Conservation (phyloP, 208 protist species). For the Lotmaria passim region DNA sequence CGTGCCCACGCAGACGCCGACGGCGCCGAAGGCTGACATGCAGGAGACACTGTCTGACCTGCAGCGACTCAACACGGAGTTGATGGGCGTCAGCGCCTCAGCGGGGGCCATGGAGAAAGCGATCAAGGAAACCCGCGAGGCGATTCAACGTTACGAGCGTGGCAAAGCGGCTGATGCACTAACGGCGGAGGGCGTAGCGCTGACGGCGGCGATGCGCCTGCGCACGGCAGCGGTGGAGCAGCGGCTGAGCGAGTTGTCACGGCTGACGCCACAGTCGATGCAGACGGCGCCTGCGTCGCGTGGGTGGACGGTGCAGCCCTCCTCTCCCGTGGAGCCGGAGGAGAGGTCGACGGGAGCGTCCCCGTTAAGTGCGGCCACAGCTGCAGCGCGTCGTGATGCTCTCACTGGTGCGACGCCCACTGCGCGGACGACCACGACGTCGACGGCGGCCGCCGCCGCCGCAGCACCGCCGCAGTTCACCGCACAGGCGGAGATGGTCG, state of each 20-base stretch:
- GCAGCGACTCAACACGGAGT: conserved; percentile 62
- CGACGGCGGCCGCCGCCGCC: background rate
- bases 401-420: no score
- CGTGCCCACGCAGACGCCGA: conserved; percentile 2
- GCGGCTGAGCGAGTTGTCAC: conserved; percentile 47
- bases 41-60: conserved; percentile 57
- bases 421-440: background rate
- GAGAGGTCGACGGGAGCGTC: no score
- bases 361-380: background rate
- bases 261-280: background rate
- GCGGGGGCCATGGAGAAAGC: conserved; percentile 79
- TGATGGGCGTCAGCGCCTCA: conserved; percentile 66
- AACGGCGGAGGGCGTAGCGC: conserved; percentile 53
- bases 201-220: conserved; percentile 56
- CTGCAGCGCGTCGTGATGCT: background rate
- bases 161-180: conserved; percentile 42
- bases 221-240: conserved; percentile 67
- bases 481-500: background rate
- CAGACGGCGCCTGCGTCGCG: background rate
- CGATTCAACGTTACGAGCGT: conserved; percentile 64
- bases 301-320: conserved; percentile 14
- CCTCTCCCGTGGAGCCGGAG: background rate
- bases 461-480: background rate
- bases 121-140: conserved; percentile 65
- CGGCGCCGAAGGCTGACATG: conserved; percentile 41